These are phyloP conservation scores for Tilletia indica DNA, from an alignment of 1,284 basidiomycete genomes.

Conservation along the genomic window DNA sequence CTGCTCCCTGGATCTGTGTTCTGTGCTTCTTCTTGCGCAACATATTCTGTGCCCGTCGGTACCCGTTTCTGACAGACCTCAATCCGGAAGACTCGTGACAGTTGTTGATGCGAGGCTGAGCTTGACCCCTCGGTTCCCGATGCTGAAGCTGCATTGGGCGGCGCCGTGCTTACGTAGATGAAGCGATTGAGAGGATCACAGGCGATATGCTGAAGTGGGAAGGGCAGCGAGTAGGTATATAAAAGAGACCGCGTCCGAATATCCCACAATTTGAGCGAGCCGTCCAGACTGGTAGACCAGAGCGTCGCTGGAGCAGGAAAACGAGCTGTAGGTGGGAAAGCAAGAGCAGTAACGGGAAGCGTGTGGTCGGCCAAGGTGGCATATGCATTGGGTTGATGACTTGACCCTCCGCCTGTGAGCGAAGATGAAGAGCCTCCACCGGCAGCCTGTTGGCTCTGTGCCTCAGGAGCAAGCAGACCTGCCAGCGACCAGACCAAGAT, in stretches of 20 bases:
- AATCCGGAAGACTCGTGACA: conserved; percentile 15
- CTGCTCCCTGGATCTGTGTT: conserved; percentile 22
- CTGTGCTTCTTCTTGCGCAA: not conserved
- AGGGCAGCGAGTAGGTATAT: conserved; percentile 78
- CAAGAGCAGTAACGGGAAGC: conserved; percentile 77
- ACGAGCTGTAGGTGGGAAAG: conserved; percentile 68
- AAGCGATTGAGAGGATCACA: conserved; percentile 82
- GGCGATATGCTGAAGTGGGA: conserved; percentile 67
- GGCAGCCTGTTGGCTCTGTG: conserved; percentile 33
- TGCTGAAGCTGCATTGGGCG: conserved; percentile 68
- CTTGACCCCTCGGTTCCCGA: conserved; percentile 65
- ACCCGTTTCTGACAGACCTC: conserved; percentile 19
- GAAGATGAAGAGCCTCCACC: conserved; percentile 27
- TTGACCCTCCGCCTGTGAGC: not conserved
- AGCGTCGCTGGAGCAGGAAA: conserved; percentile 73
- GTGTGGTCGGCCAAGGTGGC: conserved; percentile 86
- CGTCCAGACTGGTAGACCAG: conserved; percentile 79
- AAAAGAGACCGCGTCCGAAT: conserved; percentile 71
- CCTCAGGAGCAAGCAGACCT: conserved; percentile 63
- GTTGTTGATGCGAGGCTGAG: conserved; percentile 59
- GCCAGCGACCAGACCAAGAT: conserved; percentile 85
- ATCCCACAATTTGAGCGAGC: conserved; percentile 93
- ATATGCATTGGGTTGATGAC: conserved; percentile 66
- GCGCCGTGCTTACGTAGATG: conserved; percentile 70
- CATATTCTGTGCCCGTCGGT: not conserved